Conservation (phyloP, 1,284 basidiomycete genomes). For the Anthracocystis setariae region DNA sequence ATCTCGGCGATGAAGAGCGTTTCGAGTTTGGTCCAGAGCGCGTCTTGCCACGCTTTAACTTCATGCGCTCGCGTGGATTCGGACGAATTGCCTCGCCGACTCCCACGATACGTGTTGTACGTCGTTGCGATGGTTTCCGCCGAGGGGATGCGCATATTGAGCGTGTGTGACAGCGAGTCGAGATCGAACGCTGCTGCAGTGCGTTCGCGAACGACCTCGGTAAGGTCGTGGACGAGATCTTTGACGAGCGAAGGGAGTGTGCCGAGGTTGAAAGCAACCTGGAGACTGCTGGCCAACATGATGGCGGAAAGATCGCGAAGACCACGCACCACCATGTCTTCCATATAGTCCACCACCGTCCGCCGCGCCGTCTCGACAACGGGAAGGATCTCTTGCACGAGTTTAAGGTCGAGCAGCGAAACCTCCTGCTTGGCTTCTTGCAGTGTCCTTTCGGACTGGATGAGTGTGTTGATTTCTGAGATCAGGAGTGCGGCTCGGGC, state of each 20-base stretch:
- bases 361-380: constrained; percentile 38
- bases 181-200: constrained; percentile 86
- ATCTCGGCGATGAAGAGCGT: constrained; percentile 82
- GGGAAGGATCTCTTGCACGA: constrained; percentile 40
- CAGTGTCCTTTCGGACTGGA: constrained; percentile 1
- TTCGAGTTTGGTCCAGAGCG: constrained; percentile 84
- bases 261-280: constrained; percentile 91
- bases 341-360: constrained; percentile 55
- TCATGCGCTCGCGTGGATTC: constrained; percentile 78
- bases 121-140: constrained; percentile 4
- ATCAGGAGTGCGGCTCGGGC: constrained; percentile 47
- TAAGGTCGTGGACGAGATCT: constrained; percentile 81
- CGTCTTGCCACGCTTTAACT: constrained; percentile 75
- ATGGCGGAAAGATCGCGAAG: constrained; percentile 67
- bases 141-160: constrained; percentile 67
- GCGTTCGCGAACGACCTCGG: constrained; percentile 80
- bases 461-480: constrained; percentile 30
- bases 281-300: constrained; percentile 86
- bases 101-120: constrained; percentile 27
- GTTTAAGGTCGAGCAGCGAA: constrained; percentile 29
- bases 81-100: constrained; percentile 73
- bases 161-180: constrained; percentile 82
- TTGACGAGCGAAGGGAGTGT: constrained; percentile 84
- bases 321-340: constrained; percentile 59
- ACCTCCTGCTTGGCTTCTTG: constrained; percentile 51